Percentiles rank a stretch among this genome's conserved stretches.
Evolutionary conservation across 2,329 filamentous ascomycete genomes (phyloP).

Genomic region (Nemania sp.): DNA sequence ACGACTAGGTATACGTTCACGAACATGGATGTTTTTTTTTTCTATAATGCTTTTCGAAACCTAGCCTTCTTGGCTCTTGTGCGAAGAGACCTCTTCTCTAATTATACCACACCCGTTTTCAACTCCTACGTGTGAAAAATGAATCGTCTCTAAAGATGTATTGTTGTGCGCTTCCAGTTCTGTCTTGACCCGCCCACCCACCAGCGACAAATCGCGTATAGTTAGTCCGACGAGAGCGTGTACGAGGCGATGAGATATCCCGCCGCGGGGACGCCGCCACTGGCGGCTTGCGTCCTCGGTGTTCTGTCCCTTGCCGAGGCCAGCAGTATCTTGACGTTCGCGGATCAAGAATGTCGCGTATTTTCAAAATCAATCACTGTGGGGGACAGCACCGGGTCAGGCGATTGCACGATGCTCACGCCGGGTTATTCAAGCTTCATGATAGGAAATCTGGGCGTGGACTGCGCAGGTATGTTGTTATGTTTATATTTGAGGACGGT

Average conservation of each 20-base stretch:
- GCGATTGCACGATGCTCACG: conserved; percentile 14
- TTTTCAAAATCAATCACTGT: background rate
- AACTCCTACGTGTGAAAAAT: background rate
- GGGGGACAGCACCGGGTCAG: conserved; percentile 15
- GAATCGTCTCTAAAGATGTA: background rate
- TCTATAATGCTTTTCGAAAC: background rate
- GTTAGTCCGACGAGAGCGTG: background rate
- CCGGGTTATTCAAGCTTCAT: conserved; percentile 15
- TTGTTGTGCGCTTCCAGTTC: background rate
- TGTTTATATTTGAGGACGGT: background rate
- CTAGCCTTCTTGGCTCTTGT: background rate
- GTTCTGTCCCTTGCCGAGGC: conserved; percentile 1
- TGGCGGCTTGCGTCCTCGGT: conserved; percentile 13
- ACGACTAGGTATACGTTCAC: background rate
- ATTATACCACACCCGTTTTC: background rate
- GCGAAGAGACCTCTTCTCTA: background rate
- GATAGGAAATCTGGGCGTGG: conserved; percentile 11
- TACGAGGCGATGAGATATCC: conserved; percentile 10
- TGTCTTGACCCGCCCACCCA: background rate
- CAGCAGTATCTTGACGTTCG: conserved; percentile 11
- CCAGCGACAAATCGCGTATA: background rate
- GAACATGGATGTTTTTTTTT: background rate
- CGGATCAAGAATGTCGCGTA: conserved; percentile 7
- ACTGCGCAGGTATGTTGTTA: conserved; percentile 22
- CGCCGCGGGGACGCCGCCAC: background rate